Evolutionary conservation across 345 rosid genomes (phyloP), one percentile per base, ranked within the genome.

Genomic region (Rhizophora mangle): DNA sequence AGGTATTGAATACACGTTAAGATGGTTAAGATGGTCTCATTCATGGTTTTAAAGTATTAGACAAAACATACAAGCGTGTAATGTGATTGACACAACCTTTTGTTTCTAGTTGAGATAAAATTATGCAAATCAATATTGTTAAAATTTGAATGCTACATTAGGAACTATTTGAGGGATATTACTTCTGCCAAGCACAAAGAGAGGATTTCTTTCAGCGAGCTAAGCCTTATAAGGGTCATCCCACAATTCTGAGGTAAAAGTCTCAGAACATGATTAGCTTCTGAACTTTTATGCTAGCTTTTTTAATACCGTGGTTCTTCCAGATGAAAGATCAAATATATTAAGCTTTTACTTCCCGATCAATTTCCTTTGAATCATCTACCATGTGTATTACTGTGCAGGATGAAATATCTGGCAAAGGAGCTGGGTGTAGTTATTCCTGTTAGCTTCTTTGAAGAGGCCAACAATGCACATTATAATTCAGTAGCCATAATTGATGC

Each of bases 111-210:
- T 8, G 20, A 24, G 61, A 10, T 24, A 15, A 37, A 43, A 24
- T 60, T 37, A 27, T 55, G 43, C 68, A 49, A 73, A 56, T 22
- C 52, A 16, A 15, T 15, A 36, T 34, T 62, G 46, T 47, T 46
- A 52, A 62, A 54, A 20, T 31, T 72, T 18, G 26, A 31, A 63
- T 21, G 32, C 63, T 66, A 34, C 71, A 31, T 54, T 26, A 95
- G 96, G 99, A 95, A 78, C 88, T 95, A 32, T 95, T 95, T 77
- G 99, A 95, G 74, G 96, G 99, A 54, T 85, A 87, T 85, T 95
- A 95, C 87, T 95, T 95, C 74, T 95, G 97, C 77, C 97, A 95
- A 86, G 97, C 99, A 22, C 99, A 95, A 76, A 86, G 92, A 79
- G 96, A 95, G 73, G 99, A 88, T 70, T 89, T 67, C 76, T 83